phyloP scores from a whole-genome alignment of 805 yeast genomes.

The Saccharomycopsis malanga region DNA sequence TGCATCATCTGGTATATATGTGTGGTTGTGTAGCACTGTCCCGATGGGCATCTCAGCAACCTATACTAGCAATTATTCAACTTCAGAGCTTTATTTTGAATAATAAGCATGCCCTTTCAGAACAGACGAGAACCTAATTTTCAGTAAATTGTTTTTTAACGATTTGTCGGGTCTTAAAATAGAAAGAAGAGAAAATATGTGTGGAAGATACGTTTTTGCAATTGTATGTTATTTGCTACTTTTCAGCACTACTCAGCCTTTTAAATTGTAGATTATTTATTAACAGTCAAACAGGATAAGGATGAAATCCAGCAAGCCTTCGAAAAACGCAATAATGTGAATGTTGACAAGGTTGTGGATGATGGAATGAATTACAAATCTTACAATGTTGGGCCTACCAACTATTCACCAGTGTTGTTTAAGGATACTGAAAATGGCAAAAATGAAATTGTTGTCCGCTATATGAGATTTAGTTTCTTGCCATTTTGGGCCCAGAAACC shows the following conservation, averaged over 20 bases:
- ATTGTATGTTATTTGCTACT: slow-evolving; percentile 32
- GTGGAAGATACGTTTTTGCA: slow-evolving; percentile 54
- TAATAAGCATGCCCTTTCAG: too few species aligned
- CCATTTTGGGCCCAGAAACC: slow-evolving; percentile 55
- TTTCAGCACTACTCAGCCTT: too few species aligned
- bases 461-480: slow-evolving; percentile 76
- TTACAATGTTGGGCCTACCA: slow-evolving; percentile 60
- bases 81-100: too few species aligned
- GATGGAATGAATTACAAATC: slow-evolving; percentile 30
- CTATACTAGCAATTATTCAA: too few species aligned
- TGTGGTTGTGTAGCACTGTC: too few species aligned
- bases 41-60: too few species aligned
- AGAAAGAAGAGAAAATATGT: slow-evolving; percentile 41
- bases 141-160: too few species aligned
- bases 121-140: too few species aligned
- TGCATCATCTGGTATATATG: too few species aligned
- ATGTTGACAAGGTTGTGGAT: slow-evolving; percentile 26
- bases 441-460: slow-evolving; percentile 30
- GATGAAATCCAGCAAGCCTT: slow-evolving; percentile 20
- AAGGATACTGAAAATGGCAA: slow-evolving; percentile 18
- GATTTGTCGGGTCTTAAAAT: too few species aligned
- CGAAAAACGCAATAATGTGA: slow-evolving; percentile 22
- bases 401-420: slow-evolving; percentile 37
- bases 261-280: too few species aligned
- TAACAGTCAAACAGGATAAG: slow-evolving; percentile 14